Conservation (phyloP, 176 grass and related monocot species). For the Zea luxurians region DNA sequence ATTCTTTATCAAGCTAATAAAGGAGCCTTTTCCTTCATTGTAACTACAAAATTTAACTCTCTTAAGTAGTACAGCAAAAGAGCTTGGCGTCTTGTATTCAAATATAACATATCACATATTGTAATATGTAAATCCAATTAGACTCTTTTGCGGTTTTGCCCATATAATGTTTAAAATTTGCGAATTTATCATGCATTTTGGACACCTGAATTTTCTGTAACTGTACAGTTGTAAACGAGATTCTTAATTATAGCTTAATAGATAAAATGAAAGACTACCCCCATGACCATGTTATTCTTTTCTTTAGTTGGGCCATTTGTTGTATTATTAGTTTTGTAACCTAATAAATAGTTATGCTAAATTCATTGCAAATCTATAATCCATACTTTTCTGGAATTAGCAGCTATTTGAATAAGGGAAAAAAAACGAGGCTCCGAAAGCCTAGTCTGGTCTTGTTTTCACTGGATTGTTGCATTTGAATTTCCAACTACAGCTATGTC, state of each 20-base stretch:
- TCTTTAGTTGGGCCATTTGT: slow-evolving; percentile 10
- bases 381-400: slow-evolving; percentile 1
- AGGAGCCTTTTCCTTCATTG: too few relatives aligned
- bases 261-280: slow-evolving; percentile 10
- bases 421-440: not conserved
- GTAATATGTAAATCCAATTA: slow-evolving; percentile 3
- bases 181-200: not conserved
- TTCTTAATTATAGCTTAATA: slow-evolving; percentile 1
- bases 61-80: too few relatives aligned
- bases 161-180: slow-evolving; percentile 6
- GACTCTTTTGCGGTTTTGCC: not conserved
- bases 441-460: slow-evolving; percentile 5
- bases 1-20: not conserved
- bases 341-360: not conserved
- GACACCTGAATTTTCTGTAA: slow-evolving; percentile 18
- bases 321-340: slow-evolving; percentile 8
- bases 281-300: not conserved
- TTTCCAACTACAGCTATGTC: not conserved
- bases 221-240: not conserved
- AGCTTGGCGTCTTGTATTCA: not conserved
- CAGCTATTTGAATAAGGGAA: not conserved
- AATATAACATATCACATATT: not conserved
- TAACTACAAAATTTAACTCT: too few relatives aligned
- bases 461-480: not conserved
- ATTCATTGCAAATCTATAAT: slow-evolving; percentile 5